phyloP scores from a whole-genome alignment of 2,329 filamentous ascomycete species.

The Xylariales sp. region DNA sequence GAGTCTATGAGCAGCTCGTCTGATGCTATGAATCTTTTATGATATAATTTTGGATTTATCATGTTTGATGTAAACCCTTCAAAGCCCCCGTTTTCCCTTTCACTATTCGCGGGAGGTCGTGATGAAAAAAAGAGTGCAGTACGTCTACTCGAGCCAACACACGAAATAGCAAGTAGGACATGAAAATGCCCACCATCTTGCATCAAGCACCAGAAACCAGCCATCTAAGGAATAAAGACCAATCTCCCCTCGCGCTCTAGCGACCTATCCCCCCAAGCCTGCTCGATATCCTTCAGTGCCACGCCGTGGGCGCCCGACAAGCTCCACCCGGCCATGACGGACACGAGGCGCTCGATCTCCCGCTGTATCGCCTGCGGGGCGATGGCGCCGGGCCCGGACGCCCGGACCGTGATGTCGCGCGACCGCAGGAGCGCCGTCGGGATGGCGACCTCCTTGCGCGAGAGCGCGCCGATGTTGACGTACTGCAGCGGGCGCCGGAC shows the following conservation, averaged over 20 bases:
- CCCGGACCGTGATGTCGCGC: slow-evolving; percentile 61
- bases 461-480: slow-evolving; percentile 63
- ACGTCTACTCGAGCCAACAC: neutral
- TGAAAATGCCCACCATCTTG: neutral
- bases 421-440: slow-evolving; percentile 59
- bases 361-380: slow-evolving; percentile 47
- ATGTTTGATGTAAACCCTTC: no score
- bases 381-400: slow-evolving; percentile 60
- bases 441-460: slow-evolving; percentile 52
- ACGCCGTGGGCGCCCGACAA: slow-evolving; percentile 42
- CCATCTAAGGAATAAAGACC: slow-evolving; percentile 43
- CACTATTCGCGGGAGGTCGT: neutral
- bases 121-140: neutral
- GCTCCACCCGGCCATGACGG: slow-evolving; percentile 50
- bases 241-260: slow-evolving; percentile 43
- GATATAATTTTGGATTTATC: neutral
- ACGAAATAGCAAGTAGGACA: neutral
- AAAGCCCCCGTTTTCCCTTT: no score
- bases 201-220: neutral
- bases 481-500: slow-evolving; percentile 61
- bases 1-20: no score
- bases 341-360: slow-evolving; percentile 48
- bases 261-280: slow-evolving; percentile 48
- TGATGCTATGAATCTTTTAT: neutral
- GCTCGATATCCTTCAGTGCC: slow-evolving; percentile 50